phyloP scores from a whole-genome alignment of 768 basidiomycete species.

The Naematelia aurantialba region DNA sequence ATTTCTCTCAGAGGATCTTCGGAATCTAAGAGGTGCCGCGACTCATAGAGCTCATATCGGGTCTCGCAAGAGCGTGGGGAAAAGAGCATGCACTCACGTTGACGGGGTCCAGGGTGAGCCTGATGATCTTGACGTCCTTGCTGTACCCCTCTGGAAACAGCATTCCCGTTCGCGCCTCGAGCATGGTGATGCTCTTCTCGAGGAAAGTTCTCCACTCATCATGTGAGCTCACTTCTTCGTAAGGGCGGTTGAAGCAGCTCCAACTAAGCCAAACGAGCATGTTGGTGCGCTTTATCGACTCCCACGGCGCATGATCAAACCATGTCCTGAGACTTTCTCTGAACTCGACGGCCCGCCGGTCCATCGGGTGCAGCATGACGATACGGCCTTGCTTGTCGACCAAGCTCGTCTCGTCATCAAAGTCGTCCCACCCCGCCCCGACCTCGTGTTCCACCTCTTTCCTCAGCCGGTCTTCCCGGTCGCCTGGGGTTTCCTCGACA shows the following conservation, averaged over 20 bases:
- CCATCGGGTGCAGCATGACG: conserved; percentile 32
- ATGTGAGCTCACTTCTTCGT: conserved; percentile 58
- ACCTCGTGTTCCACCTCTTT: conserved; percentile 32
- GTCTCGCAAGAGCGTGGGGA: too few relatives aligned
- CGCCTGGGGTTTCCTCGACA: conserved; percentile 29
- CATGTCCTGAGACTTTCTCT: conserved; percentile 47
- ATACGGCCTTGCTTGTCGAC: conserved; percentile 22
- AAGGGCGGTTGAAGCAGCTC: conserved; percentile 68
- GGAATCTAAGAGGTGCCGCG: too few relatives aligned
- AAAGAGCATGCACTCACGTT: conserved; percentile 58
- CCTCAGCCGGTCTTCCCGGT: conserved; percentile 31
- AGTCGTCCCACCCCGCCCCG: conserved; percentile 13
- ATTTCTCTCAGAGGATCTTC: too few relatives aligned
- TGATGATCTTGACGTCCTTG: conserved; percentile 56
- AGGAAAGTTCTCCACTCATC: conserved; percentile 56
- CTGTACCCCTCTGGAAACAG: conserved; percentile 62
- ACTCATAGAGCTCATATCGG: too few relatives aligned
- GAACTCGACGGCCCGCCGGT: conserved; percentile 45
- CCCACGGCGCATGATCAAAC: conserved; percentile 72
- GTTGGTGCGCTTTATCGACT: conserved; percentile 62
- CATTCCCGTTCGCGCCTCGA: conserved; percentile 71
- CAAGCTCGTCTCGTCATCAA: conserved; percentile 19
- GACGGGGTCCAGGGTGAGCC: conserved; percentile 74
- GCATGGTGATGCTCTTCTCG: conserved; percentile 60
- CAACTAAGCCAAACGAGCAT: conserved; percentile 75